Conservation (phyloP, 352 stramenopile genomes). For the Pythium angustatum region DNA sequence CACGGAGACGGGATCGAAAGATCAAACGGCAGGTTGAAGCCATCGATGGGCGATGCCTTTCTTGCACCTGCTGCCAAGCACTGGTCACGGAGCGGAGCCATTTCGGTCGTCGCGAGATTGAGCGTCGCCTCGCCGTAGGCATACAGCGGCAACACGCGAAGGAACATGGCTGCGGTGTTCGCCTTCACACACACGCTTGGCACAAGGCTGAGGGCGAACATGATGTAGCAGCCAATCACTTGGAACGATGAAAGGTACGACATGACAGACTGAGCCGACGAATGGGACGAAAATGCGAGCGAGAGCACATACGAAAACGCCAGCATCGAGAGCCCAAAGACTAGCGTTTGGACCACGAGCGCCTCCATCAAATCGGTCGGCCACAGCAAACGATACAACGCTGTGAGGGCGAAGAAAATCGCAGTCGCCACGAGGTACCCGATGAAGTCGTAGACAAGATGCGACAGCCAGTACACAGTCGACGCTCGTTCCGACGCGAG, state of each 20-base stretch:
- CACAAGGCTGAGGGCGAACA: constrained; percentile 51
- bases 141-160: constrained; percentile 65
- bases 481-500: constrained; percentile 49
- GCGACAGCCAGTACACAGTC: constrained; percentile 65
- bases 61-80: constrained; percentile 37
- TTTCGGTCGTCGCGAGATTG: constrained; percentile 55
- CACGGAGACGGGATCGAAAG: constrained; percentile 37
- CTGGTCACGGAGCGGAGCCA: constrained; percentile 40
- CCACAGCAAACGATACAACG: constrained; percentile 19
- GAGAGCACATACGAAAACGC: constrained; percentile 69
- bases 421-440: constrained; percentile 39
- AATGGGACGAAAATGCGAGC: constrained; percentile 72
- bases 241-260: constrained; percentile 74
- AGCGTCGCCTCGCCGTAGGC: constrained; percentile 51
- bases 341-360: constrained; percentile 32
- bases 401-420: constrained; percentile 36
- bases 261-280: constrained; percentile 79
- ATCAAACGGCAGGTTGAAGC: constrained; percentile 2
- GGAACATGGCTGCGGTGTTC: constrained; percentile 40
- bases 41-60: neutral
- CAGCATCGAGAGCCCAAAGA: constrained; percentile 60
- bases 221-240: constrained; percentile 49
- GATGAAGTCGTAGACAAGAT: constrained; percentile 68
- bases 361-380: constrained; percentile 37
- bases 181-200: constrained; percentile 54